Base-by-base conservation (phyloP, 768 basidiomycete species). In the Austroboletus festivus region DNA sequence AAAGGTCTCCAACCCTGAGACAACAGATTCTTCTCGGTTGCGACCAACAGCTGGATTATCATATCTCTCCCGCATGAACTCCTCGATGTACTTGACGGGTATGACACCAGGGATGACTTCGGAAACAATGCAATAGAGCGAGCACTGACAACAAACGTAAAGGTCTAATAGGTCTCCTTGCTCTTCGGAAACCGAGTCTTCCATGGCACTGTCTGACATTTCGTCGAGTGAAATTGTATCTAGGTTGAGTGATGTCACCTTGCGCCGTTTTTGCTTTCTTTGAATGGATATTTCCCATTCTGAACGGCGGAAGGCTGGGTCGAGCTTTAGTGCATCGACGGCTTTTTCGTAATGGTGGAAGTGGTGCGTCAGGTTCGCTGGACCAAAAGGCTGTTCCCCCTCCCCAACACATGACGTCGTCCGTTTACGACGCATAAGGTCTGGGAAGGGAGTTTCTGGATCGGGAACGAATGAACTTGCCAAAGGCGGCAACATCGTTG, bases 131-230 rank as follows among this genome's bases (percentile, higher is more conserved):
- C 84, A 81, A 60, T 85, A 87, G 53, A 85, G 67, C 20, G 82
- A 83, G 64, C 90, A 93, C 60, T 90, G 89, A 59, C 90, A 92
- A 63, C 90, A 93, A 38, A 90, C 71, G 59, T 86, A 92, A 23
- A 91, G 73, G 64, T 92, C 88, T 35, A 92, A 69, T 23, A 86
- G 64, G 49, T 75, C 79, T 20, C 79, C 82, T 55, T 77, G 74
- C 31, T 71, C 70, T 23, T 58, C 55, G 18, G 64, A 53, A 31
- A 50, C 51, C 15, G 48, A 38, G 15, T 71, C 67, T n/a, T 68
- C 68, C 50, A 60, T 66, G 41, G 55, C 52, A 44, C 62, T 70
- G 16, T 68, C 69, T 16, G 55, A 54, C 22, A 63, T 51, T 24
- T 51, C 47, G 18, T 51, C 53, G 33, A 61, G 46, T 19, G 65